Percentiles rank a stretch among this genome's conserved stretches.
Evolutionary conservation across 2,329 filamentous ascomycete species (phyloP).

Genomic region (Rachicladosporium sp.): DNA sequence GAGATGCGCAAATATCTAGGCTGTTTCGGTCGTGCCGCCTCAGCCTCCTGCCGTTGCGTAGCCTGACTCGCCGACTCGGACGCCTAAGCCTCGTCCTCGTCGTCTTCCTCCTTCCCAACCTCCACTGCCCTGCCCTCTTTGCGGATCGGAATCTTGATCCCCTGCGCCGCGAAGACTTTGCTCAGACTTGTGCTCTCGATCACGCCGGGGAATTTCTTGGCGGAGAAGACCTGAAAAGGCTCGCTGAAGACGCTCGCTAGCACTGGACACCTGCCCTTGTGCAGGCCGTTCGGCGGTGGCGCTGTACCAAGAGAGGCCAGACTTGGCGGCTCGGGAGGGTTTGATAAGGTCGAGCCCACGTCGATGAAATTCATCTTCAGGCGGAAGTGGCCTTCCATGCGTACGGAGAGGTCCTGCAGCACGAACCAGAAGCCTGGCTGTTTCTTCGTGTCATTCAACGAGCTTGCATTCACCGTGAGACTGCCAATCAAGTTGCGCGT

Average conservation of each 20-base stretch:
- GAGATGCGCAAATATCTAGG: no score
- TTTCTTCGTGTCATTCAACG: conserved; percentile 63
- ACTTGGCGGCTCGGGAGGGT: not conserved
- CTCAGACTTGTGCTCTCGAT: conserved; percentile 86
- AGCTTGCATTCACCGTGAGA: conserved; percentile 76
- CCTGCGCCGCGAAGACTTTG: conserved; percentile 85
- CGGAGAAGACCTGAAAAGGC: conserved; percentile 83
- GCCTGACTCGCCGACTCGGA: not conserved
- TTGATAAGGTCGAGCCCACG: conserved; percentile 45
- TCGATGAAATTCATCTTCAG: conserved; percentile 72
- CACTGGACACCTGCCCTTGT: conserved; percentile 65
- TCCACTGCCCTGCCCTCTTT: conserved; percentile 48
- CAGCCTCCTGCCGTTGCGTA: no score
- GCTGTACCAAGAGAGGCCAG: not conserved
- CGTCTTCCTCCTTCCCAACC: conserved; percentile 27
- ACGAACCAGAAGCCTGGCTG: conserved; percentile 94
- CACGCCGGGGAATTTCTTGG: conserved; percentile 96
- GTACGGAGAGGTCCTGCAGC: conserved; percentile 84
- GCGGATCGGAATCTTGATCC: conserved; percentile 91
- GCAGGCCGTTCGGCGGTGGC: conserved; percentile 33
- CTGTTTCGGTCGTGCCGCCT: no score
- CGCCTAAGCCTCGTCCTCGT: conserved; percentile 26
- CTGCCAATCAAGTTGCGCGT: conserved; percentile 91
- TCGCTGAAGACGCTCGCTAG: conserved; percentile 79
- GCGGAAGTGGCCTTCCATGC: conserved; percentile 81